These are phyloP conservation scores for Rhododendron henanense DNA, from an alignment of 148 eudicot genomes.

Conservation along the genomic window DNA sequence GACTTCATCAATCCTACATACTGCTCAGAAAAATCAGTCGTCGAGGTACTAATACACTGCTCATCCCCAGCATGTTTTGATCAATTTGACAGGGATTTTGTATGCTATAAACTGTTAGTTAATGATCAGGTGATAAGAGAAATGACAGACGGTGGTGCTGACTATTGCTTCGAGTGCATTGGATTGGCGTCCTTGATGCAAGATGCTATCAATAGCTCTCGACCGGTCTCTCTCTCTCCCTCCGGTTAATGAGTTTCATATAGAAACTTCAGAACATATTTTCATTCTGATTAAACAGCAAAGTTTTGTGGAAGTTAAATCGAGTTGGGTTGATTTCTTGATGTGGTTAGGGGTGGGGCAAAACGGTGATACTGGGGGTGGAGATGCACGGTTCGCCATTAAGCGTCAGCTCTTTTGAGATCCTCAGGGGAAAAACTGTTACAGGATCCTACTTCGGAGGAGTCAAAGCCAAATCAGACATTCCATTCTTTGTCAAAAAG, in stretches of 20 bases:
- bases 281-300: not conserved
- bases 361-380: slow-evolving; percentile 52
- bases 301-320: not conserved
- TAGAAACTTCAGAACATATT: not conserved
- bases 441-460: slow-evolving; percentile 54
- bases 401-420: slow-evolving; percentile 22
- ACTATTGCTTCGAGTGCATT: slow-evolving; percentile 50
- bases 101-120: not conserved
- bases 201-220: slow-evolving; percentile 30
- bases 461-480: slow-evolving; percentile 56
- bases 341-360: slow-evolving; percentile 50
- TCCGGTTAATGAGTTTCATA: not conserved
- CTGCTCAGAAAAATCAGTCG: slow-evolving; percentile 33
- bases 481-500: slow-evolving; percentile 44
- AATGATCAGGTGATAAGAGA: slow-evolving; percentile 33
- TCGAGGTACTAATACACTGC: slow-evolving; percentile 27
- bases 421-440: slow-evolving; percentile 42
- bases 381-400: slow-evolving; percentile 44
- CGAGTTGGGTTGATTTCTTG: not conserved
- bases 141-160: slow-evolving; percentile 52
- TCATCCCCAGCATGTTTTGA: not conserved
- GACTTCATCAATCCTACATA: slow-evolving; percentile 46
- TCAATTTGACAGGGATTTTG: not conserved
- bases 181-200: slow-evolving; percentile 36
- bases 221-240: slow-evolving; percentile 22